Percentiles rank a stretch among this genome's conserved stretches.
Conservation (phyloP, 495 filamentous ascomycete species). For the Penicillium canariense region DNA sequence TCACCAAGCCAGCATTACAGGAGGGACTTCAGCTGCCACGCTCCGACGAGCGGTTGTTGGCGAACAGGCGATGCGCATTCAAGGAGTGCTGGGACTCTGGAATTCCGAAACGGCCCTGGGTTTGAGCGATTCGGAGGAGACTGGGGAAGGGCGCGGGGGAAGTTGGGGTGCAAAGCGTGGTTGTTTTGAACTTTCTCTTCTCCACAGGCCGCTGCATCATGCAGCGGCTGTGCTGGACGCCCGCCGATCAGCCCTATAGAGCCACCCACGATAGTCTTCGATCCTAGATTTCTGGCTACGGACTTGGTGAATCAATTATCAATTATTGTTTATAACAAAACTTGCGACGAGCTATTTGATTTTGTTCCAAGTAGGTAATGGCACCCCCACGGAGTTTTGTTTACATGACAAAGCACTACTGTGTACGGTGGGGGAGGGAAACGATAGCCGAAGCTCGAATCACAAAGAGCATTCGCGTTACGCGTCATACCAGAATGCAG, state of each 20-base stretch:
- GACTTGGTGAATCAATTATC: not conserved
- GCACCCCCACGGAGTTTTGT: not conserved
- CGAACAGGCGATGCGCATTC: constrained; percentile 16
- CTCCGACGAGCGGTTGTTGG: constrained; percentile 25
- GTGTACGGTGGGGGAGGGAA: too few species aligned
- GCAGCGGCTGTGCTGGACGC: constrained; percentile 37
- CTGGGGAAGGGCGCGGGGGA: not conserved
- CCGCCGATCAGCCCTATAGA: constrained; percentile 44
- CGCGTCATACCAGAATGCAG: not conserved
- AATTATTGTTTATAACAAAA: not conserved
- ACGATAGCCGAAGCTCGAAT: not conserved
- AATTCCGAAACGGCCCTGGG: not conserved
- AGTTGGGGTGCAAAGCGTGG: constrained; percentile 20
- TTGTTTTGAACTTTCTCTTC: constrained; percentile 46
- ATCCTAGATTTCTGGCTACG: not conserved
- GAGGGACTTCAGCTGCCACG: constrained; percentile 31
- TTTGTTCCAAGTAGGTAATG: too few species aligned
- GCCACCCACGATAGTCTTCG: constrained; percentile 4
- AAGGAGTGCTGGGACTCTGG: constrained; percentile 1
- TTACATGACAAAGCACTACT: not conserved
- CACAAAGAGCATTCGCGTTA: not conserved
- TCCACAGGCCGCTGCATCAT: constrained; percentile 44
- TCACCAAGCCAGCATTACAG: constrained; percentile 33
- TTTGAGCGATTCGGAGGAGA: not conserved
- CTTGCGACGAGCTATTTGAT: too few species aligned